These are phyloP conservation scores for Dothiorella sarmentorum DNA, from an alignment of 2,329 filamentous ascomycete species.

Conservation along the genomic window DNA sequence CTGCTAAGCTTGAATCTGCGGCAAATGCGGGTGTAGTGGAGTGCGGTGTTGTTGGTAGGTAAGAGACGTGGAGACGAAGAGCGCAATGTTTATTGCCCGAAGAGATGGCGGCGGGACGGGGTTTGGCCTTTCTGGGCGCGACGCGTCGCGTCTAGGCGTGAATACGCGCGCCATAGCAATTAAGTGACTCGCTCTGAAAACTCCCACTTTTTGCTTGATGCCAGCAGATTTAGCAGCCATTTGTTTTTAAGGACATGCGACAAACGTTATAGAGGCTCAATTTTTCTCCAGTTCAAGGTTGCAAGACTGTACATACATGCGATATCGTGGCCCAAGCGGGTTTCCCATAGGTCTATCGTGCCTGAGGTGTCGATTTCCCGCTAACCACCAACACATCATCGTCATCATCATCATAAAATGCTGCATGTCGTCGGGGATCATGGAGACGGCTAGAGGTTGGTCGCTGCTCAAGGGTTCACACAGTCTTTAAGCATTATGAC, in stretches of 20 bases:
- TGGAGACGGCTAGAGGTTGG: too few species aligned
- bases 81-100: constrained; percentile 15
- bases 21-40: background rate
- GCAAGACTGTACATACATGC: background rate
- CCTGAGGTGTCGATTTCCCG: too few species aligned
- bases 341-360: too few species aligned
- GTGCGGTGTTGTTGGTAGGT: constrained; percentile 2
- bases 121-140: constrained; percentile 11
- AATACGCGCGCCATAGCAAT: constrained; percentile 2
- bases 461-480: too few species aligned
- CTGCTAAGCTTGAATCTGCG: background rate
- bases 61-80: background rate
- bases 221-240: background rate
- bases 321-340: background rate
- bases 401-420: too few species aligned
- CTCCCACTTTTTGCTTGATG: background rate
- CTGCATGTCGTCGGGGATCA: too few species aligned
- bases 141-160: constrained; percentile 12
- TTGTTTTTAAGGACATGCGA: too few species aligned
- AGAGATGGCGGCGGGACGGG: constrained; percentile 12
- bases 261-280: too few species aligned
- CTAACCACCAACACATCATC: too few species aligned
- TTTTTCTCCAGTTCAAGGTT: too few species aligned
- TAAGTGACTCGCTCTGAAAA: background rate
- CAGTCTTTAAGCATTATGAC: too few species aligned